These are phyloP conservation scores for Vigna trinervia DNA, from an alignment of 306 rosid genomes.

Conservation along the genomic window DNA sequence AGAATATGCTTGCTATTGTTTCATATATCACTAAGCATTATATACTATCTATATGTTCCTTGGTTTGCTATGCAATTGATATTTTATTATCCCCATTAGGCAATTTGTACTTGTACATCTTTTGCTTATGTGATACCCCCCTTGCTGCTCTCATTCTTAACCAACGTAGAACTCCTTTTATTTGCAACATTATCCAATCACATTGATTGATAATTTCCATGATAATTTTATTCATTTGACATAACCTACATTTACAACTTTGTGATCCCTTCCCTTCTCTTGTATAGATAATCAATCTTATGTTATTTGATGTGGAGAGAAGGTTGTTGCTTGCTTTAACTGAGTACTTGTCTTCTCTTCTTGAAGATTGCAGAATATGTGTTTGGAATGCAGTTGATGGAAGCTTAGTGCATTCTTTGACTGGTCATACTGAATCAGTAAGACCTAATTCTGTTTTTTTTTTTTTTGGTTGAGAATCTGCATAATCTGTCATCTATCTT, in stretches of 20 bases:
- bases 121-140: neutral
- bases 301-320: conserved; percentile 31
- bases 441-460: conserved; percentile 4
- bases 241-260: conserved; percentile 29
- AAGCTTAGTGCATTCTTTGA: conserved; percentile 91
- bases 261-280: conserved; percentile 9
- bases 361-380: conserved; percentile 92
- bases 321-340: conserved; percentile 32
- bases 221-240: conserved; percentile 29
- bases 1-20: neutral
- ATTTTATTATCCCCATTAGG: conserved; percentile 3
- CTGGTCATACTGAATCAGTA: conserved; percentile 88
- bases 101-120: conserved; percentile 2
- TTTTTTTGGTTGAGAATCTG: conserved; percentile 51
- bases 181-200: neutral
- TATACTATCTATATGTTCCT: neutral
- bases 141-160: neutral
- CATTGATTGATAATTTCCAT: conserved; percentile 15
- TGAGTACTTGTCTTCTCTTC: conserved; percentile 39
- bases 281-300: conserved; percentile 29
- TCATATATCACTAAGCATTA: neutral
- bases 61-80: conserved; percentile 27
- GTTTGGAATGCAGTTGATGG: conserved; percentile 98
- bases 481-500: conserved; percentile 37
- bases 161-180: neutral